Base-by-base conservation (phyloP, 2,329 filamentous ascomycete genomes). In the Chalaropsis thielavioides region DNA sequence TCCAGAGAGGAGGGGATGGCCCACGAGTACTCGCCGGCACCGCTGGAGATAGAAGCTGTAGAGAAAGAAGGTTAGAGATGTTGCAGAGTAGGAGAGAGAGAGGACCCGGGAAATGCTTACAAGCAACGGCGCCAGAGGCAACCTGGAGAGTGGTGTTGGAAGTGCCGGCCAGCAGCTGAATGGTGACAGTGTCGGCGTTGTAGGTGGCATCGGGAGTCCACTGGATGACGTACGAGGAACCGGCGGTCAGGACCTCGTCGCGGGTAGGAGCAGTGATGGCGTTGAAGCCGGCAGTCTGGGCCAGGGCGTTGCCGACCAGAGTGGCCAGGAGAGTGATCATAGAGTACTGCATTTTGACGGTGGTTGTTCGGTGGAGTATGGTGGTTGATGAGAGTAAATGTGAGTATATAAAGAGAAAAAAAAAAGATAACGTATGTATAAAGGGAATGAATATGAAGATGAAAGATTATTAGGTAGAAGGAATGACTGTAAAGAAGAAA, bases 211-310 rank as follows among this genome's bases (percentile, higher is more conserved):
- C 72, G 35, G 74, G 68, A 13, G 69, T 58, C 83, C 83, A 86
- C 69, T 74, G 72, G 72, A 86, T 77, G 68, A 74, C 73, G 71
- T 78, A 80, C 63, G 75, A 73, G 69, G 75, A 68, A 69, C 83
- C 83, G 51, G 81, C 79, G 40, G 72, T 64, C 68, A 85, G 68
- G 58, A 72, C 67, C 72, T 80, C 73, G 70, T 74, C 74, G 62
- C 75, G 49, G 40, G 70, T 68, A 67, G 83, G 83, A 67, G 74
- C 74, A 70, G 71, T 76, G 72, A 86, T 75, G 71, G 77, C 73
- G 72, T 83, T 77, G 74, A 85, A 86, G 71, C 78, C 79, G n/a
- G 74, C 65, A 61, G 79, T 80, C 74, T 83, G 81, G 66, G 82
- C 82, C 67, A 82, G 68, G 68, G 73, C 79, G 68, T 78, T 72